Evolutionary conservation across 768 basidiomycete species (phyloP), one percentile per base, ranked within the genome.

Genomic region (Amanita molliuscula): DNA sequence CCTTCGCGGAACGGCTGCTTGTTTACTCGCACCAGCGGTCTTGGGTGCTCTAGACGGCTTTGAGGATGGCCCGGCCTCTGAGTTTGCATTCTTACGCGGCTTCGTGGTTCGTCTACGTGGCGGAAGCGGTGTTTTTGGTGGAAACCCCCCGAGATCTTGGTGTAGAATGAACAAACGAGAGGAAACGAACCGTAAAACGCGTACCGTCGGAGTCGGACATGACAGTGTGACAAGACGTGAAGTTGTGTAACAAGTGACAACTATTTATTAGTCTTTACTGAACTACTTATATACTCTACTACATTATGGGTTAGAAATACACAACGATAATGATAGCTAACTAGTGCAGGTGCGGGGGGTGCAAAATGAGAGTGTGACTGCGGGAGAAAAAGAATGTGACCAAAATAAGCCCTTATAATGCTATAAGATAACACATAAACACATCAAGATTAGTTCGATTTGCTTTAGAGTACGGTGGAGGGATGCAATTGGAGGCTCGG

Each of bases 121-220:
- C 7, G 41, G 48, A 43, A 20, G 48, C 4, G 49, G 49, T 2
- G 49, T 44, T 18, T 11, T 21, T 33, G 49, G 40, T 26, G 8
- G 13, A 35, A 44, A 50, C 6, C 49, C 49, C 7, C 49, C 49
- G n/a, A 50, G 38, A 29, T 50, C 49, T 50, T 26, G 29, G 20
- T 13, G 20, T 25, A 10, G 4, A 29, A 21, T 26, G 42, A 50
- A 20, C 11, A n/a, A 43, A 44, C 20, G 26, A 6, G 47, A 16
- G 18, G 13, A 50, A 50, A 20, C 20, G 10, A 33, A 8, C 25
- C 6, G 26, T n/a, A 33, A 44, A 35, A 44, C 49, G 49, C 49
- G 49, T 40, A 50, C 49, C 49, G n/a, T 44, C 38, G 25, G 49
- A 50, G 41, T 50, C 49, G 26, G 49, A 50, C 49, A 43, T 50